Conservation (phyloP, 768 basidiomycete species). For the Galerina marginata region DNA sequence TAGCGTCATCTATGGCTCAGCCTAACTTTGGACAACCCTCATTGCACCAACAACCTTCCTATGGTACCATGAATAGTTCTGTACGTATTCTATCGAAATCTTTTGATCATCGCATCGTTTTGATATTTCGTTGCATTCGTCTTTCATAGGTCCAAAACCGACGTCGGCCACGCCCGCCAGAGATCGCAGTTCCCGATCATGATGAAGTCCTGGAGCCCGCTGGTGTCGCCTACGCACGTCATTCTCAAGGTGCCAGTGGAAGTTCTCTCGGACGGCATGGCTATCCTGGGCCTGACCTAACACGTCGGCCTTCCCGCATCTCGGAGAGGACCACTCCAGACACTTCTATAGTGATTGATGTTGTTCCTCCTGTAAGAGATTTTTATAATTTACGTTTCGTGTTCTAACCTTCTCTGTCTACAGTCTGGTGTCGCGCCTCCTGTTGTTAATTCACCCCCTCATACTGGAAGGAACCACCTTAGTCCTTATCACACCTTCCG, state of each 20-base stretch:
- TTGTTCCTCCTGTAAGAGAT: conserved; percentile 31
- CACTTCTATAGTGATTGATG: conserved; percentile 27
- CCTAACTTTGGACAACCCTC: conserved; percentile 22
- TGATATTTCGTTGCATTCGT: not conserved
- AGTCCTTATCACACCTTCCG: conserved; percentile 30
- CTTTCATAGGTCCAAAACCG: conserved; percentile 16
- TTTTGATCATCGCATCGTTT: not conserved
- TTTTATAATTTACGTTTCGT: not conserved
- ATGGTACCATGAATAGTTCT: conserved; percentile 22
- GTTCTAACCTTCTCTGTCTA: not conserved
- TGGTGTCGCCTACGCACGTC: conserved; percentile 24
- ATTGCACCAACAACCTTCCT: conserved; percentile 21
- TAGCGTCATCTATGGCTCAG: conserved; percentile 17
- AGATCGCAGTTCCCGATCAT: conserved; percentile 28
- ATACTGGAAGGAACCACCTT: conserved; percentile 32
- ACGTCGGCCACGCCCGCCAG: conserved; percentile 21
- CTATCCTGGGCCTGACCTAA: conserved; percentile 18
- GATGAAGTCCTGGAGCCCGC: conserved; percentile 21
- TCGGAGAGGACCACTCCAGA: conserved; percentile 23
- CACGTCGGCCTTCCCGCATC: conserved; percentile 24
- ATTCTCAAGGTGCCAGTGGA: conserved; percentile 4
- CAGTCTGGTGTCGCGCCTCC: conserved; percentile 28
- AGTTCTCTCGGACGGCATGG: not conserved
- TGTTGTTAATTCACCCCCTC: conserved; percentile 26
- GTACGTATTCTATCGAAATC: conserved; percentile 14